These are phyloP conservation scores for Antrodiella citrinella DNA, from an alignment of 768 basidiomycete genomes.

Conservation along the genomic window DNA sequence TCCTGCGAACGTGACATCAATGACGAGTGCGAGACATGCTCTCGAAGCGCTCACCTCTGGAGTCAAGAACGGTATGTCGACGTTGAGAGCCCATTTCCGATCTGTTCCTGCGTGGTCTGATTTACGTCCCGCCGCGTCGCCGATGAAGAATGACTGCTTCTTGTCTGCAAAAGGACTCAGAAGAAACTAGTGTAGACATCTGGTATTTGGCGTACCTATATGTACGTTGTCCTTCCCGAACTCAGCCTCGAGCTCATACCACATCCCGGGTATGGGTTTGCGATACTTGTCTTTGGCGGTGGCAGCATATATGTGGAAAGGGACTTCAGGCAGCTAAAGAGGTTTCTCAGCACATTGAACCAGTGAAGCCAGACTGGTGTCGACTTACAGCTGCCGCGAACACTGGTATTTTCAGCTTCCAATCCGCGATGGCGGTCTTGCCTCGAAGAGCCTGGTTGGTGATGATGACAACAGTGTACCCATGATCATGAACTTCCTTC, in stretches of 20 bases:
- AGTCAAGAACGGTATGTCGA: conserved; percentile 66
- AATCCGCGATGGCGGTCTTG: conserved; percentile 39
- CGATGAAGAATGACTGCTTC: conserved; percentile 64
- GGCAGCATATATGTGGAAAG: conserved; percentile 76
- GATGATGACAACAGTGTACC: conserved; percentile 71
- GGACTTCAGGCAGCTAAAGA: conserved; percentile 57
- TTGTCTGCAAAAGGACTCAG: neutral
- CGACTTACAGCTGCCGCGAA: conserved; percentile 54
- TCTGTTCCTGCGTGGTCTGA: conserved; percentile 78
- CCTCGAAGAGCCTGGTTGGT: conserved; percentile 68
- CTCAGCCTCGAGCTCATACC: conserved; percentile 59
- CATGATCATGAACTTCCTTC: conserved; percentile 45
- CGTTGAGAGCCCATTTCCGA: conserved; percentile 77
- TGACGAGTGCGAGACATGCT: no score
- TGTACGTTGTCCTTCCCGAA: conserved; percentile 47
- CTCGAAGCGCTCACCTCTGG: conserved; percentile 75
- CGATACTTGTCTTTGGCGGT: conserved; percentile 65
- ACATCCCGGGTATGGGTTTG: conserved; percentile 88
- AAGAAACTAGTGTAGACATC: neutral
- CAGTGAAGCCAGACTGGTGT: neutral
- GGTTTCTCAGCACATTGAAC: neutral
- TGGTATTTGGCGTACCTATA: conserved; percentile 45
- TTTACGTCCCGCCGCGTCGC: conserved; percentile 82
- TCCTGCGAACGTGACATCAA: conserved; percentile 46
- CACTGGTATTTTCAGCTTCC: conserved; percentile 69